Base-by-base conservation (phyloP, 306 rosid genomes). In the Lathyrus tuberosus region DNA sequence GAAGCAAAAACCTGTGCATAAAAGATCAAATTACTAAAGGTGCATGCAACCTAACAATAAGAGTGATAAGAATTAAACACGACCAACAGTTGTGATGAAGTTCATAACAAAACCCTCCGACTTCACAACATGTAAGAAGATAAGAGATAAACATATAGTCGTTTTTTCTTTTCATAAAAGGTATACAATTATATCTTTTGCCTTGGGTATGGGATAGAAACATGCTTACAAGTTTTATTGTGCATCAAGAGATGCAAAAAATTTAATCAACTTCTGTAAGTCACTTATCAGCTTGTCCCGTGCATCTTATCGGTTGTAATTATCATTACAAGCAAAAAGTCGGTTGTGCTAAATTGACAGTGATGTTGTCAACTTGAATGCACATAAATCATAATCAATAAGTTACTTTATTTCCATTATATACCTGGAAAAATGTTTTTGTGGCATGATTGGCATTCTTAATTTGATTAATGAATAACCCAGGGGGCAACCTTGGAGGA, bases 401-500 rank as follows among this genome's bases (percentile, higher is more conserved):
- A 37, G 42, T 51, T 66, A 62, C 63, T 35, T 48, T 35, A 31
- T 73, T 73, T 54, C 51, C 13, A 63, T 18, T 49, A 69, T 52
- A 70, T 80, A 93, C 98, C 97, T 90, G 98, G 52, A 90, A 97
- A 88, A 86, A 85, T 62, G 94, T 86, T 84, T 93, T 97, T 28
- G 93, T 93, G 72, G 90, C 98, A 79, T 86, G 88, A 79, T 88
- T 47, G 98, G 88, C 40, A 35, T 88, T 81, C 56, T 93, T 88
- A 66, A 14, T 42, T 47, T 92, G 95, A 77, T 79, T 87, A 76
- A 89, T 80, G 79, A 95, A 92, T 82, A 92, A 88, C 47, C 86
- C 98, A 79, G 80, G 87, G 80, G 69, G 96, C 92, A 80, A 81
- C 82, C 86, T 86, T 89, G 79, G 77, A 89, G 79, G 96, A 89